Conservation (phyloP, 2,329 filamentous ascomycete genomes). For the Botrytis medusae region DNA sequence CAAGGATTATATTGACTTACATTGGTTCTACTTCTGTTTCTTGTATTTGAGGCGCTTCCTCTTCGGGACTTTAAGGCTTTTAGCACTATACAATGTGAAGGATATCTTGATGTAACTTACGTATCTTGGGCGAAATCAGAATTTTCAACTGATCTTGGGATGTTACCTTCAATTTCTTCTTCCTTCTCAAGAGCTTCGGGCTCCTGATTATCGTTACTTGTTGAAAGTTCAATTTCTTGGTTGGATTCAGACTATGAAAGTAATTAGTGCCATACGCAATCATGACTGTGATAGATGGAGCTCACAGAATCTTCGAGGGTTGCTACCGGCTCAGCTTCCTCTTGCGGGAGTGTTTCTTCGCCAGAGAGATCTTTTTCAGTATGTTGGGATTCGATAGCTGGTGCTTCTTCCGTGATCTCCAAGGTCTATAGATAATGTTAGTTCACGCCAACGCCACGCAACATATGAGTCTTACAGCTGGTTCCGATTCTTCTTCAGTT, state of each 20-base stretch:
- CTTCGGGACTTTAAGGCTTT: background rate
- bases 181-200: background rate
- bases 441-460: background rate
- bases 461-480: background rate
- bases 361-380: background rate
- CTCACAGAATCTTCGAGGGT: background rate
- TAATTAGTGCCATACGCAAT: background rate
- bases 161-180: too few relatives aligned
- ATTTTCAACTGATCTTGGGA: background rate
- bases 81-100: background rate
- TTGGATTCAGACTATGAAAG: background rate
- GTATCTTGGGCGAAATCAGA: background rate
- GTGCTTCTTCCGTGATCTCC: background rate
- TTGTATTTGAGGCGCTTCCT: background rate
- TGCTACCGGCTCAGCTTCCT: background rate
- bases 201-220: background rate
- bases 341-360: background rate
- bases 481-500: background rate
- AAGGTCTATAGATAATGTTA: background rate
- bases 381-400: background rate
- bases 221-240: background rate
- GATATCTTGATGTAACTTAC: background rate
- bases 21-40: background rate
- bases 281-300: background rate
- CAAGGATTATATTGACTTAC: background rate